Percentiles rank a stretch among this genome's conserved stretches.
Evolutionary conservation across 306 rosid species (phyloP).

Genomic region (Vigna mungo): DNA sequence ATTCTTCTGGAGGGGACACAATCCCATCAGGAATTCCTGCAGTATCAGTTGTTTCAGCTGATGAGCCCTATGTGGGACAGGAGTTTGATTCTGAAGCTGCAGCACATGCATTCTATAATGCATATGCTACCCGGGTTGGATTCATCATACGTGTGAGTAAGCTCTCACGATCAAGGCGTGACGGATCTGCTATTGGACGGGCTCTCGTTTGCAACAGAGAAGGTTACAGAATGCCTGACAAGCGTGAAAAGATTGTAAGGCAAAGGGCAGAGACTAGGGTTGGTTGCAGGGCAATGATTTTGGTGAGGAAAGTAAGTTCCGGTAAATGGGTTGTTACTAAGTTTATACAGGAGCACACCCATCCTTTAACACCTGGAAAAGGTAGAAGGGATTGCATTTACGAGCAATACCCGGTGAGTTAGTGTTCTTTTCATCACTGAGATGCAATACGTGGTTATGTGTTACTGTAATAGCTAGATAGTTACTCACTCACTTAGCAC

Average conservation of each 20-base stretch:
- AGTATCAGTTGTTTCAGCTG: constrained; percentile 56
- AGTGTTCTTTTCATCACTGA: constrained; percentile 26
- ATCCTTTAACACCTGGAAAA: constrained; percentile 81
- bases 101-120: constrained; percentile 92
- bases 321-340: constrained; percentile 94
- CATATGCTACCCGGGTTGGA: constrained; percentile 82
- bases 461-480: background rate
- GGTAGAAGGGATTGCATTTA: constrained; percentile 86
- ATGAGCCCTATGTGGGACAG: constrained; percentile 92
- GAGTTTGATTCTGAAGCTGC: constrained; percentile 94
- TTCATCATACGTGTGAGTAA: constrained; percentile 96
- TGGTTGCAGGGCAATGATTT: constrained; percentile 95
- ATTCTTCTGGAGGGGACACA: constrained; percentile 59
- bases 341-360: constrained; percentile 87
- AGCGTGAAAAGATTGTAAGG: constrained; percentile 96
- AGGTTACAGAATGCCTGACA: constrained; percentile 96
- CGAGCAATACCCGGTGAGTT: constrained; percentile 89
- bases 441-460: background rate
- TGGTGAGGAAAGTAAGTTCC: constrained; percentile 84
- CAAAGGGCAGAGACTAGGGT: constrained; percentile 98
- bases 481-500: background rate
- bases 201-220: constrained; percentile 98
- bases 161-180: constrained; percentile 94
- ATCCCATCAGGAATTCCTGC: constrained; percentile 60
- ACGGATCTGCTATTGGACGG: constrained; percentile 94